Conservation (phyloP, 768 basidiomycete species). For the Hygrophoropsis aurantiaca region DNA sequence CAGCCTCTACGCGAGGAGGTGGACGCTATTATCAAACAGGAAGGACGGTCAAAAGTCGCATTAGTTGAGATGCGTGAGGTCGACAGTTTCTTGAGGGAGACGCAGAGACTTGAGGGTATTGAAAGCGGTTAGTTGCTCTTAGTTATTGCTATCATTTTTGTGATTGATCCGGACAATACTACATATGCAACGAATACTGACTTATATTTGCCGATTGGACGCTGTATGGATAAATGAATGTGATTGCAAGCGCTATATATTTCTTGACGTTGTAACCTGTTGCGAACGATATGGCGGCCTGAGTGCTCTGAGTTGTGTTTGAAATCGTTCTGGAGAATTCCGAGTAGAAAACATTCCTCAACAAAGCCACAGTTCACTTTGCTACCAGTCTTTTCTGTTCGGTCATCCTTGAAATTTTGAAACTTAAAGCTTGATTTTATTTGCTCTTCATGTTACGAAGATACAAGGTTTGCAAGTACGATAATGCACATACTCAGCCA, state of each 20-base stretch:
- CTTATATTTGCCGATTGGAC: too few species aligned
- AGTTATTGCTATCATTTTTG: too few species aligned
- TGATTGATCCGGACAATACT: too few species aligned
- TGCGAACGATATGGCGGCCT: too few species aligned
- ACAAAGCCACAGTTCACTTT: neutral
- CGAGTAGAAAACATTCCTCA: neutral
- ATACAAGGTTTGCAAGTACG: too few species aligned
- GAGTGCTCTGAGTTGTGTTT: too few species aligned
- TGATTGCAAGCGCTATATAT: too few species aligned
- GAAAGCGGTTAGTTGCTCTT: conserved; percentile 16
- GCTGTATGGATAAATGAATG: too few species aligned
- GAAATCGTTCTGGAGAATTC: conserved; percentile 1
- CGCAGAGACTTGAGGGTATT: conserved; percentile 30
- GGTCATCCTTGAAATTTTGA: conserved; percentile 1
- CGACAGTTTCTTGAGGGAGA: conserved; percentile 43
- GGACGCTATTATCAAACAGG: conserved; percentile 22
- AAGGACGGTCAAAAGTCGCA: conserved; percentile 29
- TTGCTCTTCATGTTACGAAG: conserved; percentile 53
- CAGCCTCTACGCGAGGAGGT: conserved; percentile 39
- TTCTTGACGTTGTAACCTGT: too few species aligned
- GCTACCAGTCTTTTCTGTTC: conserved; percentile 2
- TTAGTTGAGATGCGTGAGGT: conserved; percentile 33
- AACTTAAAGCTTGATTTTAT: too few species aligned
- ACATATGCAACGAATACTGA: too few species aligned
- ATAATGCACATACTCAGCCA: too few species aligned